These are phyloP conservation scores for Rhizopus microsporus DNA, from an alignment of 371 early-diverging fungal species.

Conservation along the genomic window DNA sequence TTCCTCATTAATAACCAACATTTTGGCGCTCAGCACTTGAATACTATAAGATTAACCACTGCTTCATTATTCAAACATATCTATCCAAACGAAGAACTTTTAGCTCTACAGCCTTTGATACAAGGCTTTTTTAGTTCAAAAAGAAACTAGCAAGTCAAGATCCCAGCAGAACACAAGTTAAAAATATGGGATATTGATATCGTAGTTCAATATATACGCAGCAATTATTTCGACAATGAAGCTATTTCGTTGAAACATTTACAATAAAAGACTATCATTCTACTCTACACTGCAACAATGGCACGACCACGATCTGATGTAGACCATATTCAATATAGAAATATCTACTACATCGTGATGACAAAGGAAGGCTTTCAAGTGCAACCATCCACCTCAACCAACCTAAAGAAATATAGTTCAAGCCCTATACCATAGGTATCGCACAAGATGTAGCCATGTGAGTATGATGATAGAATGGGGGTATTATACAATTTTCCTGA, in stretches of 20 bases:
- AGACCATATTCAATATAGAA: conserved; percentile 15
- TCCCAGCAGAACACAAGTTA: not conserved
- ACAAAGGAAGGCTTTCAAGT: not conserved
- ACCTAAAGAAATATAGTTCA: conserved; percentile 10
- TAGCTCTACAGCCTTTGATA: conserved; percentile 5
- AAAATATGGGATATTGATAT: conserved; percentile 13
- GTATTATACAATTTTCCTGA: conserved; percentile 15
- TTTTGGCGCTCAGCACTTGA: not conserved
- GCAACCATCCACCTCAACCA: not conserved
- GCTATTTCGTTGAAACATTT: conserved; percentile 4
- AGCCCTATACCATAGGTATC: not conserved
- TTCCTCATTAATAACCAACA: conserved; percentile 5
- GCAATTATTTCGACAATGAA: not conserved
- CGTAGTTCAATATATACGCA: conserved; percentile 1
- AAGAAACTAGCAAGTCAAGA: not conserved
- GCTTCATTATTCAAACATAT: conserved; percentile 5
- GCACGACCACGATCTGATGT: conserved; percentile 25
- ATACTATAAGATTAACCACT: not conserved
- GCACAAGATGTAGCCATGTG: conserved; percentile 7
- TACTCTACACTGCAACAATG: conserved; percentile 19
- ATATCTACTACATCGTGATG: conserved; percentile 1
- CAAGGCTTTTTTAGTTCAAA: conserved; percentile 11
- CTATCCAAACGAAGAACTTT: not conserved
- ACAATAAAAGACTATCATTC: conserved; percentile 17
- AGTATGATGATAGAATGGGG: conserved; percentile 13